Base-by-base conservation (phyloP, 257 asterid species). In the Paraleonurus japonicus region DNA sequence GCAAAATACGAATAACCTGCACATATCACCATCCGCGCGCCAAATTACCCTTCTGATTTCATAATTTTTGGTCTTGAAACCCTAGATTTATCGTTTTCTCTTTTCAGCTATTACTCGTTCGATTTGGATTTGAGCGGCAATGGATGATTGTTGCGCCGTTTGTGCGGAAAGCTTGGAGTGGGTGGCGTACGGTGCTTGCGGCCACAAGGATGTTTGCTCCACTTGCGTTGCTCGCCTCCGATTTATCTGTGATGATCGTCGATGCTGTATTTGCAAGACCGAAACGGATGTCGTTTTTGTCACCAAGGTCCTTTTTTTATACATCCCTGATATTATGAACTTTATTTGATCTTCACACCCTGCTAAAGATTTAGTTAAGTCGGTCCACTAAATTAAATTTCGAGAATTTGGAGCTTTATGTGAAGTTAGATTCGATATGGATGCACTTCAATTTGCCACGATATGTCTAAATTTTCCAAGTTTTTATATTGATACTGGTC, bases 161-260 rank as follows among this genome's bases (percentile, higher is more conserved):
- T 95, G 99, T 72, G 98, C 99, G 8, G 99, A 92, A 66, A 82
- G 80, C 71, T 84, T 95, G 78, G 96, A 95, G 84, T 95, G 99
- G 99, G 96, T 87, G 62, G 94, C 97, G 4, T 95, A 89, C 72
- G 99, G 99, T 20, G 86, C 90, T 3, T 95, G 99, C 35, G 97
- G 96, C 64, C 99, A 95, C 94, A 95, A 78, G 79, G 99, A 95
- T 22, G 99, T 95, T 3, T 95, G 99, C 79, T 95, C 99, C 41
- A 95, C 96, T 73, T 95, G 99, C 81, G 97, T 92, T 45, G 95
- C 92, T 75, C 99, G 99, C 55, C 98, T 95, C 77, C 95, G 99
- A 61, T 92, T 95, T 82, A 95, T 95, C 76, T 92, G 98, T 79
- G 82, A 88, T 48, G 99, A 95, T 76, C 96, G 93, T 71, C 88